Percentiles rank a stretch among this genome's conserved stretches.
Conservation (phyloP, 176 grass and related monocot genomes). For the Alopecurus myosuroides region DNA sequence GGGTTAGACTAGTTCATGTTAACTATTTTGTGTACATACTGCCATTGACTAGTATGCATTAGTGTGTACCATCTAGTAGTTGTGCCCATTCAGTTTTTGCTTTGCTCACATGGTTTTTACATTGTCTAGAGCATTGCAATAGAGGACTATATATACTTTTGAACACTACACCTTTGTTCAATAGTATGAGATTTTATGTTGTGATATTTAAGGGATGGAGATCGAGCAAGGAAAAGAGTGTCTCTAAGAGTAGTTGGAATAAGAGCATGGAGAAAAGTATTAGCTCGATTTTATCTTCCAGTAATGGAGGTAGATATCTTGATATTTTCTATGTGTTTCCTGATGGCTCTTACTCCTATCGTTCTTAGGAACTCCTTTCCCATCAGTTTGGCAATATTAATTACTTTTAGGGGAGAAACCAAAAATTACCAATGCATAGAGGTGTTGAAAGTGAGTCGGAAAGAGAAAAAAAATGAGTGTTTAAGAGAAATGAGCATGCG, state of each 20-base stretch:
- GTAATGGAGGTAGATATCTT: not conserved
- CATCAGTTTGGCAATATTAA: not conserved
- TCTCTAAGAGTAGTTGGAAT: not conserved
- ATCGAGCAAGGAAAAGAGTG: not conserved
- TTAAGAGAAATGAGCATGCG: not conserved
- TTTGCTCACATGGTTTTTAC: not conserved
- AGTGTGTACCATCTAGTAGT: not conserved
- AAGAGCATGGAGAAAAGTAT: not conserved
- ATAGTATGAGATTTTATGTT: not conserved
- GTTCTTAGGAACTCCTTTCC: not conserved
- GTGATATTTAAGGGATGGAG: not conserved
- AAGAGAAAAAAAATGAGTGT: not conserved
- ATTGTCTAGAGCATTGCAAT: not conserved
- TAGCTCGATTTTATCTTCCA: not conserved
- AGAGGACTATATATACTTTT: constrained; percentile 3
- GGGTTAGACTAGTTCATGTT: not conserved
- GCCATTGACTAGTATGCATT: not conserved
- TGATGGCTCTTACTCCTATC: not conserved
- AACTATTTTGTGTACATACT: not conserved
- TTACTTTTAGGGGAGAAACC: not conserved
- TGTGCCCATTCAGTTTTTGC: not conserved
- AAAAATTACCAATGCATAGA: not conserved
- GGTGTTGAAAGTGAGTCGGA: not conserved
- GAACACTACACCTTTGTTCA: not conserved
- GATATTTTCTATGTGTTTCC: not conserved